Evolutionary conservation across 371 early-diverging fungal species (phyloP).

Genomic region (Capillidium rhysosporum): DNA sequence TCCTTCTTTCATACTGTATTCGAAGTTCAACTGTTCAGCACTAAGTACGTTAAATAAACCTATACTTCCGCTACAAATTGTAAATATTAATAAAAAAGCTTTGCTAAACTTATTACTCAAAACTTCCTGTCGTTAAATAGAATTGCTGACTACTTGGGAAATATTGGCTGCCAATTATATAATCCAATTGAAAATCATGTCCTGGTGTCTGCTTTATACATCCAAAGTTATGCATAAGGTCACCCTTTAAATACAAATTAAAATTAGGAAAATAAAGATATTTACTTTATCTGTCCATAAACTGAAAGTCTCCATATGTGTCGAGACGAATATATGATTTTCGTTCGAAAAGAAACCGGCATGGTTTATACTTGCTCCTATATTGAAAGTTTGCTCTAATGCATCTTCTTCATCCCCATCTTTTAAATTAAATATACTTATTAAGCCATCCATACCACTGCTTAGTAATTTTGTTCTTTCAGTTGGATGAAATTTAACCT

Average conservation of each 20-base stretch:
- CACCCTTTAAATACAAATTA: not conserved
- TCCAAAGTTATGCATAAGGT: not conserved
- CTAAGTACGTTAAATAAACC: not conserved
- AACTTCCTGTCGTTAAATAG: not conserved
- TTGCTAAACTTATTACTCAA: not conserved
- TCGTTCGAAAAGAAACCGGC: not conserved
- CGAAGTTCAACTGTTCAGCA: not conserved
- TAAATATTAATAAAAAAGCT: not conserved
- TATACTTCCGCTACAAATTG: not conserved
- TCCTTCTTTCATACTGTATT: not conserved
- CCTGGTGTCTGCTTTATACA: not conserved
- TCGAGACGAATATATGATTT: not conserved
- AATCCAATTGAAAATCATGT: not conserved
- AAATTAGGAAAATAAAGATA: not conserved
- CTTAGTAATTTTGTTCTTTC: not conserved
- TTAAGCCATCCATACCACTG: not conserved
- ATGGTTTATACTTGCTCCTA: not conserved
- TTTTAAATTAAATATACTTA: not conserved
- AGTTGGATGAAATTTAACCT: not conserved
- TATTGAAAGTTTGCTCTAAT: not conserved
- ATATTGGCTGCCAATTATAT: not conserved
- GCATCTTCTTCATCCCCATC: not conserved
- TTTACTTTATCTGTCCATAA: not conserved
- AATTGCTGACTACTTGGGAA: not conserved
- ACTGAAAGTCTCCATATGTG: not conserved